Base-by-base conservation (phyloP, 164 flowering plant species). In the Macadamia integrifolia region DNA sequence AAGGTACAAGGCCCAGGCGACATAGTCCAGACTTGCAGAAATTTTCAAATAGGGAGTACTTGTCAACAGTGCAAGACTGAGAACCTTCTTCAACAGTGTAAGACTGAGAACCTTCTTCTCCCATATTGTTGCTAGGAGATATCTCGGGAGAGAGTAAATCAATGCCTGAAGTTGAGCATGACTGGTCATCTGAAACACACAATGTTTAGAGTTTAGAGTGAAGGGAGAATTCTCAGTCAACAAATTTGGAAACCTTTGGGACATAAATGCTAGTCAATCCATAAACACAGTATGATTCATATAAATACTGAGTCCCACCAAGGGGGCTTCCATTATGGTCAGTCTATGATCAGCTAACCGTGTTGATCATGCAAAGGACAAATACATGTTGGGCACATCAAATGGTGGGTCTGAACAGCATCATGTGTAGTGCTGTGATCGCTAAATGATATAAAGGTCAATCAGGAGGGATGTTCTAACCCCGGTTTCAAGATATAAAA, bases 1-100 rank as follows among this genome's bases (percentile, higher is more conserved):
- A 31, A 70, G 82, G 79, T 53, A 58, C 48, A 56, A 93, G 82
- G 60, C 79, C 87, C 73, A 93, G 93, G n/a, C 87, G 91, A 65
- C 35, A 17, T 14, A 93, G 70, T 63, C 85, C 96, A 74, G 88
- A 84, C 57, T 73, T 70, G 78, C 90, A 66, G 66, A 84, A 93
- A 58, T 77, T 82, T 69, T 84, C 75, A 71, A 88, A 91, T 71
- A 77, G 80, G 28, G 73, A 52, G 76, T 58, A 85, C 64, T 65
- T 79, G 44, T 81, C 84, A 60, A 42, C 62, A 70, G 70, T 55
- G 18, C n/a, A 40, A 35, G 61, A 17, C 28, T 23, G 31, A 63
- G 60, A 50, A 65, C 65, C 72, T 43, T 69, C 77, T 60, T 44
- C 43, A 60, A 42, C 62, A 70, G 70, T 55, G 18, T n/a, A 40